These are phyloP conservation scores for Casaregolazyma lundiana DNA, from an alignment of 1,139 yeast genomes.

Conservation along the genomic window DNA sequence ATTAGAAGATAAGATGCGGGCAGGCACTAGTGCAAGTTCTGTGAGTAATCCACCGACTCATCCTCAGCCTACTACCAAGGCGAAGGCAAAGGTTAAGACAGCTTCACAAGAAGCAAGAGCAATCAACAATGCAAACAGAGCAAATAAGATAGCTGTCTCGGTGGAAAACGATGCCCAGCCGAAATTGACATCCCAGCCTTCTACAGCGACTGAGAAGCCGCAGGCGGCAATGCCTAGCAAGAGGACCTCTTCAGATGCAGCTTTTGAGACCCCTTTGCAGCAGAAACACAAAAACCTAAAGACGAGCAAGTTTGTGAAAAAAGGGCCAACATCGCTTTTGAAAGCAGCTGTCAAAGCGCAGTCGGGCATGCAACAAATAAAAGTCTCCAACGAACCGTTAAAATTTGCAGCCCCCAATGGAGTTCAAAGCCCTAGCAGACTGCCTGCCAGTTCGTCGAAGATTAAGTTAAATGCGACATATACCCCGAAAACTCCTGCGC, in stretches of 20 bases:
- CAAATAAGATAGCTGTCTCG: not conserved
- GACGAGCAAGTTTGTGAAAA: slow-evolving; percentile 1
- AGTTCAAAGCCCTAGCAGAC: slow-evolving; percentile 13
- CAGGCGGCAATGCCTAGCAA: not conserved
- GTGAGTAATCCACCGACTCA: not conserved
- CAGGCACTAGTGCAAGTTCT: not conserved
- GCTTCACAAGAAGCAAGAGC: not conserved
- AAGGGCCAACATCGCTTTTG: slow-evolving; percentile 24
- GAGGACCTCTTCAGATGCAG: slow-evolving; percentile 13
- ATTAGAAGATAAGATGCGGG: slow-evolving; percentile 5
- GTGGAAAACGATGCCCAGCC: not conserved
- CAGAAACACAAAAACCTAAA: slow-evolving; percentile 5
- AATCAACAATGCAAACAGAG: slow-evolving; percentile 2
- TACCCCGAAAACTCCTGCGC: slow-evolving; percentile 15
- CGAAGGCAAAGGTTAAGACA: not conserved
- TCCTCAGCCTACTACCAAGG: not conserved
- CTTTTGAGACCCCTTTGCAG: slow-evolving; percentile 15
- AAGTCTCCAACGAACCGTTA: slow-evolving; percentile 33
- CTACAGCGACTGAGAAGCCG: not conserved
- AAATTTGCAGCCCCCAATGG: slow-evolving; percentile 25
- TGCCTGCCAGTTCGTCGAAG: slow-evolving; percentile 15
- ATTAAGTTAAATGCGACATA: slow-evolving; percentile 14
- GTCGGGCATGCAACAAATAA: slow-evolving; percentile 30
- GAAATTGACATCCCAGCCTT: not conserved
- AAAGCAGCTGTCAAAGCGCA: slow-evolving; percentile 29